Evolutionary conservation across 176 grass and related monocot species (phyloP), one percentile per base, ranked within the genome.

Genomic region (Coix lacrymajobi): DNA sequence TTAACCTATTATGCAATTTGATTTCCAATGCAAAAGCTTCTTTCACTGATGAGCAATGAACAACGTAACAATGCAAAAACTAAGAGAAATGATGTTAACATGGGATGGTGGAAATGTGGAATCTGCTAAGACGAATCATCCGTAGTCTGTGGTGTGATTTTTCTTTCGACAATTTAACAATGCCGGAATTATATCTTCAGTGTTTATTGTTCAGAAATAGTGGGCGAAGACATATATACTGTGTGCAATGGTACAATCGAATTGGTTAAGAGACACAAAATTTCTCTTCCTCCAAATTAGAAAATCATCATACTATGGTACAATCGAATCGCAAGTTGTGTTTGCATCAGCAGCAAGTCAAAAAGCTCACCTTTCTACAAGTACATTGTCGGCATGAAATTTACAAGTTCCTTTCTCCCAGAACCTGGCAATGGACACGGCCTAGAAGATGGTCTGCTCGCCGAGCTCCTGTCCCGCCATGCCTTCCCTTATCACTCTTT

Each of bases 381-480:
- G 41, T 43, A 43, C 70, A 85, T 22, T 37, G 25, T 28, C 22
- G 28, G n/a, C 11, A 34, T 19, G 34, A 38, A 89, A 80, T 89
- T 60, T 89, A 69, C 81, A 75, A 79, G 34, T 60, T 57, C 22
- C 19, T 54, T 58, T 17, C 49, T 43, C 31, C n/a, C 6, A 0
- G 29, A 79, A 71, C 37, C 58, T 3, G 58, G 41, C 54, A 43
- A 72, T 17, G 5, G 3, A 65, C 2, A 3, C 66, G 30, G 46
- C 17, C 84, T 90, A 97, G 83, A 98, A 89, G 69, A 98, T 98
- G 11, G 92, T 93, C 76, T 98, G 92, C 61, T 93, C 95, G 8
- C 95, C 95, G 36, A 98, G 84, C 81, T 98, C 92, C 79, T 98
- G 95, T 41, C 95, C 95, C 3, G 86, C 81, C 95, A 98, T 94